Base-by-base conservation (phyloP, 2,329 filamentous ascomycete genomes). In the Curvularia eragrostidis region DNA sequence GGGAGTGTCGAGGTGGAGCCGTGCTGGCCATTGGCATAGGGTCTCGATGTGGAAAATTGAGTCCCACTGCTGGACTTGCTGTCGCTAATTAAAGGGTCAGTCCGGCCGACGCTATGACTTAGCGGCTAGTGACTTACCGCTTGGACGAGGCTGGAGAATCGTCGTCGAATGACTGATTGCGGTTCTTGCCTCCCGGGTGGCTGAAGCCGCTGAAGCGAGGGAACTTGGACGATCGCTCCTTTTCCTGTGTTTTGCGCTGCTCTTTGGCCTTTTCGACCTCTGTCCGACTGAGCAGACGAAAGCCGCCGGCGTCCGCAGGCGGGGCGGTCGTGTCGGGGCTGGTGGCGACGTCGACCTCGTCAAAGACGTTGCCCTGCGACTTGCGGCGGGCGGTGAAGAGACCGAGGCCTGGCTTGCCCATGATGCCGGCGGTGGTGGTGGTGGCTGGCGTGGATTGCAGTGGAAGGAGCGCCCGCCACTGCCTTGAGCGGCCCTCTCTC, bases 51-150 rank as follows among this genome's bases (percentile, higher is more conserved):
- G 34, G 69, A 72, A 56, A 68, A 73, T 58, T 75, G 71, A 43
- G 75, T 75, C 39, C 72, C 74, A 65, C 70, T 77, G 66, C 75
- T 78, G n/a, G 74, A 76, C 58, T 77, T 77, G 67, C 75, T 77
- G 58, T 75, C 74, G 58, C 75, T 77, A 68, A 62, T 62, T 62
- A 61, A 63, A 53, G 55, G 60, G 49, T 75, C 61, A 75, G 69
- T 65, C 62, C 42, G 59, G 61, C 64, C 63, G 65, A 58, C 62
- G 66, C 67, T 64, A 66, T 59, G 46, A 56, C 59, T 24, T 60
- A 61, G 59, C 54, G 58, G 59, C 54, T 59, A 44, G 54, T 39
- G 51, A 48, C 72, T 68, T 74, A 75, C 73, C 74, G 73, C 62
- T 76, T 75, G 38, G 69, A 73, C 51, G 73, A 74, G 39, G 60